phyloP scores from a whole-genome alignment of 1,284 basidiomycete genomes.

The Puccinia brachypodii region DNA sequence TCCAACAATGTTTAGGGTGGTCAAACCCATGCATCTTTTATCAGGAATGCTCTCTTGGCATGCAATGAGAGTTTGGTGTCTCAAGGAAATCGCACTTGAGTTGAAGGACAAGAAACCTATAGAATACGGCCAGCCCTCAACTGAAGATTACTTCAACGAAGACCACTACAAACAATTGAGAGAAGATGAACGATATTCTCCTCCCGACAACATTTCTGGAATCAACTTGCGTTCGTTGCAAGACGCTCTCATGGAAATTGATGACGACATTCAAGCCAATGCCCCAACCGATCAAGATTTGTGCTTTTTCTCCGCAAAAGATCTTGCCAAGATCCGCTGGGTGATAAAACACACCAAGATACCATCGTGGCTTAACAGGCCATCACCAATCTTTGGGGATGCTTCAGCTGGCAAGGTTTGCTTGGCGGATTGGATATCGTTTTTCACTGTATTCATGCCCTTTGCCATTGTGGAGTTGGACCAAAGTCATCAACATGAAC shows the following conservation, averaged over 20 bases:
- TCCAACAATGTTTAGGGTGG: conserved; percentile 32
- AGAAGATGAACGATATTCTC: conserved; percentile 6
- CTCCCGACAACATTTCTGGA: neutral
- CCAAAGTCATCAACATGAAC: neutral
- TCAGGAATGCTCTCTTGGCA: conserved; percentile 33
- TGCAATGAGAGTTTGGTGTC: conserved; percentile 19
- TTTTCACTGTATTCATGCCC: conserved; percentile 18
- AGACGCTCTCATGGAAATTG: conserved; percentile 35
- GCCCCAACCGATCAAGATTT: neutral
- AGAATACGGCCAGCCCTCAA: neutral
- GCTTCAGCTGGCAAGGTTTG: conserved; percentile 32
- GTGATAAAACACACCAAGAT: conserved; percentile 14
- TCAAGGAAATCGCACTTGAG: conserved; percentile 12
- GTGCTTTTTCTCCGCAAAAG: conserved; percentile 16
- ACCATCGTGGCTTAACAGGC: conserved; percentile 32
- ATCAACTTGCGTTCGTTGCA: conserved; percentile 36
- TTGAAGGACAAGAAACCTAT: neutral
- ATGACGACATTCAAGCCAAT: neutral
- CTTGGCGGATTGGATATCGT: conserved; percentile 32
- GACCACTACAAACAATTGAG: conserved; percentile 23
- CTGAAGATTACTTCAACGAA: conserved; percentile 30
- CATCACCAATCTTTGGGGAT: conserved; percentile 30
- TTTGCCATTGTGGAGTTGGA: conserved; percentile 35
- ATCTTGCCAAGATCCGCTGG: conserved; percentile 13
- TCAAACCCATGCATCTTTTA: conserved; percentile 42